phyloP scores from a whole-genome alignment of 2,329 filamentous ascomycete genomes.

The Ambrosiella cleistominuta region DNA sequence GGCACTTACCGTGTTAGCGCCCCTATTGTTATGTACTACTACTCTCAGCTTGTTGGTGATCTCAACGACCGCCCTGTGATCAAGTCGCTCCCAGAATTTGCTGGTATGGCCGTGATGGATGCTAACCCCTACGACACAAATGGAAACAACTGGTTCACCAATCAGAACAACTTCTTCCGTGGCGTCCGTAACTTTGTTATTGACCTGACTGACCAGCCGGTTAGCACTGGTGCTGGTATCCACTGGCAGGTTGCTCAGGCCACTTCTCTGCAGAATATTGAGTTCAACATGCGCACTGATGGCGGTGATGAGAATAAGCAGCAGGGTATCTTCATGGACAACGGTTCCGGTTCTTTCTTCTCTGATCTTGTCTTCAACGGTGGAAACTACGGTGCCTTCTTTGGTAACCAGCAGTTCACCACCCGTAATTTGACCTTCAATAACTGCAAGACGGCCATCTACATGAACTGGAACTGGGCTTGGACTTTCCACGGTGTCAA shows the following conservation, averaged over 20 bases:
- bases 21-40: slow-evolving; percentile 75
- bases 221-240: slow-evolving; percentile 47
- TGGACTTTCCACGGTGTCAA: slow-evolving; percentile 63
- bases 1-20: slow-evolving; percentile 69
- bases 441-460: slow-evolving; percentile 64
- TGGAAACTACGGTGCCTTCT: slow-evolving; percentile 58
- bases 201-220: slow-evolving; percentile 50
- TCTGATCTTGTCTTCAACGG: slow-evolving; percentile 70
- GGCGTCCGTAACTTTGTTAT: slow-evolving; percentile 69
- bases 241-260: slow-evolving; percentile 81
- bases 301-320: slow-evolving; percentile 47
- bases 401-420: slow-evolving; percentile 79
- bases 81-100: slow-evolving; percentile 54
- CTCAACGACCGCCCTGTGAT: slow-evolving; percentile 52
- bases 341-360: slow-evolving; percentile 72
- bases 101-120: slow-evolving; percentile 83
- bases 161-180: slow-evolving; percentile 73
- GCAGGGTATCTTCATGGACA: slow-evolving; percentile 70
- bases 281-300: slow-evolving; percentile 60
- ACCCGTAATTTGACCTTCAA: slow-evolving; percentile 70
- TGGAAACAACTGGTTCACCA: slow-evolving; percentile 59
- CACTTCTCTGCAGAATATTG: slow-evolving; percentile 63
- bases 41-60: slow-evolving; percentile 84
- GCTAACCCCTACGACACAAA: slow-evolving; percentile 60
- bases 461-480: slow-evolving; percentile 84